Percentiles rank a stretch among this genome's conserved stretches.
Conservation (phyloP, 2,329 filamentous ascomycete species). For the Canariomyces notabilis region DNA sequence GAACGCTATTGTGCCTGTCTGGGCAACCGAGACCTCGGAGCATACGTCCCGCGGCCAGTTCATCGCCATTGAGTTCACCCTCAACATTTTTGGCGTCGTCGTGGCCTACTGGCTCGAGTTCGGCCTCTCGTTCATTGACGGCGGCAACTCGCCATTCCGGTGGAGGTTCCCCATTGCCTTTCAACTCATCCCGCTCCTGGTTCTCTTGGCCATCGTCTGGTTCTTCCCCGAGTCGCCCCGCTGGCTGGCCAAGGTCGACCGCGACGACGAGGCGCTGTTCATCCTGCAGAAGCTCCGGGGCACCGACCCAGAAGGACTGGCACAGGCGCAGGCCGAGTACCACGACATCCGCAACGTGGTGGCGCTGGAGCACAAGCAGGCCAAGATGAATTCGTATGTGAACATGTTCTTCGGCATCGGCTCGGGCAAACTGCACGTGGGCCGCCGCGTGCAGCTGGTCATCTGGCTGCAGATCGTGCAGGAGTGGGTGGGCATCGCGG, state of each 20-base stretch:
- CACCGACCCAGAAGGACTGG: slow-evolving; percentile 43
- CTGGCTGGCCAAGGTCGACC: slow-evolving; percentile 61
- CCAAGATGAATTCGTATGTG: slow-evolving; percentile 53
- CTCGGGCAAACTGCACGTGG: slow-evolving; percentile 61
- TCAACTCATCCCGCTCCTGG: too few species aligned
- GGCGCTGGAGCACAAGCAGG: slow-evolving; percentile 58
- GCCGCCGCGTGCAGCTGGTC: slow-evolving; percentile 62
- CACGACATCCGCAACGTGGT: slow-evolving; percentile 62
- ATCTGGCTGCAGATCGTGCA: slow-evolving; percentile 69
- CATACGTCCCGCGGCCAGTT: not conserved
- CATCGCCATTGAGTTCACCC: not conserved
- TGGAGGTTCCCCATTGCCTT: too few species aligned
- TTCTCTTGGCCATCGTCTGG: too few species aligned
- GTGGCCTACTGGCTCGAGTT: too few species aligned
- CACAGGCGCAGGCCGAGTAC: slow-evolving; percentile 56
- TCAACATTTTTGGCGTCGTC: not conserved
- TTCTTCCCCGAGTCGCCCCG: slow-evolving; percentile 65
- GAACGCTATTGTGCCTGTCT: not conserved
- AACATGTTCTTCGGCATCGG: slow-evolving; percentile 64
- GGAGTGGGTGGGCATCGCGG: slow-evolving; percentile 65
- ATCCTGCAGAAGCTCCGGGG: slow-evolving; percentile 62
- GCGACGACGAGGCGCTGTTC: slow-evolving; percentile 62
- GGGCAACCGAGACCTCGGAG: not conserved
- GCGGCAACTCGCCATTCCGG: too few species aligned
- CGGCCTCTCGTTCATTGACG: too few species aligned